A percentile compares a stretch with the other conserved stretches of the same genome.
These are phyloP conservation scores for Puccinia triticina DNA, from an alignment of 1,284 basidiomycete genomes.

Conservation along the genomic window DNA sequence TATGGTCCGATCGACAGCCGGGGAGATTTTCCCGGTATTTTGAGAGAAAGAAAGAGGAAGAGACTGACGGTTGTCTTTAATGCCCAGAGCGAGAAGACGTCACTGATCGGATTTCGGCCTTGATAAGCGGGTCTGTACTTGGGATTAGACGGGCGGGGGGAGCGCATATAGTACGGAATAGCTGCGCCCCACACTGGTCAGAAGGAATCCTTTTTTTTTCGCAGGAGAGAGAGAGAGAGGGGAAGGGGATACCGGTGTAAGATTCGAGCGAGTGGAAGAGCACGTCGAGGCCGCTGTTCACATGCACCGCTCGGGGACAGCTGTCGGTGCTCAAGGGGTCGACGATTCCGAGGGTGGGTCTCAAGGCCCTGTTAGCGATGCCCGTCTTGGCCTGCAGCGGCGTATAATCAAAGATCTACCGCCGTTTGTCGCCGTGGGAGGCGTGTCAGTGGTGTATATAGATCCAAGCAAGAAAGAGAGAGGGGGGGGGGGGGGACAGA, in stretches of 20 bases:
- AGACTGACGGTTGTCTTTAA: constrained; percentile 72
- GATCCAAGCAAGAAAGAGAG: neutral
- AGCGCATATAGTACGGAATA: constrained; percentile 74
- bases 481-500: neutral
- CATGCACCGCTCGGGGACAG: constrained; percentile 82
- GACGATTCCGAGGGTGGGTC: constrained; percentile 83
- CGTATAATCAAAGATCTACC: constrained; percentile 79
- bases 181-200: constrained; percentile 47
- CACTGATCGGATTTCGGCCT: constrained; percentile 89
- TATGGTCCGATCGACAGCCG: neutral
- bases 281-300: constrained; percentile 88
- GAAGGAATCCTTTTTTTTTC: neutral
- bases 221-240: neutral
- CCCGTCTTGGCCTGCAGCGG: constrained; percentile 92
- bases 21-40: neutral
- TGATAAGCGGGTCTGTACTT: constrained; percentile 88
- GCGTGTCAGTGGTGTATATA: neutral
- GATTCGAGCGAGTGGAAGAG: constrained; percentile 89
- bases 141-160: constrained; percentile 84
- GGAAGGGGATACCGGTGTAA: constrained; percentile 67
- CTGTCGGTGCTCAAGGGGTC: constrained; percentile 82
- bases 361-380: constrained; percentile 86
- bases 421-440: neutral
- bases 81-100: constrained; percentile 95
- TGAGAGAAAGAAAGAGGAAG: neutral